Evolutionary conservation across 2,329 filamentous ascomycete species (phyloP), one percentile per base, ranked within the genome.

Genomic region (Chrysosporium keratinophilum): DNA sequence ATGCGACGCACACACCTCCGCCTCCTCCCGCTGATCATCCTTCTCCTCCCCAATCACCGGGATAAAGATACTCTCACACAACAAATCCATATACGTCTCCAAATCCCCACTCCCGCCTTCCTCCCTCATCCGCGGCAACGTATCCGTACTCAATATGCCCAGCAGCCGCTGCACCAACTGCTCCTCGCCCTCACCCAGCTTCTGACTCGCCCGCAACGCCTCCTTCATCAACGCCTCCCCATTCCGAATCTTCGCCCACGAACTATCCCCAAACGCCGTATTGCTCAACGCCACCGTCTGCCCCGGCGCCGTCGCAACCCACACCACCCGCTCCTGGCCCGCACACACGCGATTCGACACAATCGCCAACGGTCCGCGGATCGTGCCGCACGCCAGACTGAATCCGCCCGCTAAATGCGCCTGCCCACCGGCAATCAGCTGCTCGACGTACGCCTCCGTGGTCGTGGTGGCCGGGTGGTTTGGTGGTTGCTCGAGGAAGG

Each of bases 221-320:
- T 72, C 67, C 28, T 71, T 64, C 56, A 81, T 73, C 50, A 79
- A 66, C 45, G 69, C 65, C 64, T 84, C 79, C 20, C 80, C 81
- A 40, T 78, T 67, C 1, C 76, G 63, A 10, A 84, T 78, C 65
- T 84, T 84, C 0, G 77, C 78, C 81, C 81, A 84, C 1, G 74
- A 74, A 17, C 72, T 70, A 58, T 84, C 79, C 41, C 75, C 76
- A 59, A 79, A 81, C 1, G 74, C 73, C 1, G 79, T 78, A 61
- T 84, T 84, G 65, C 80, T 83, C 19, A 84, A 68, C 0, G 78
- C 81, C 28, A 78, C 72, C 0, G 78, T 82, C 60, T 82, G 74
- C 2, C 73, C 72, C 14, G 68, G 66, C 10, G 69, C 64, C 1
- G 65, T 66, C 1, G 74, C 74, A 19, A 84, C 73, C 67, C 76